Evolutionary conservation across 208 protist species (phyloP).

Genomic region (Phytomonas sp.): DNA sequence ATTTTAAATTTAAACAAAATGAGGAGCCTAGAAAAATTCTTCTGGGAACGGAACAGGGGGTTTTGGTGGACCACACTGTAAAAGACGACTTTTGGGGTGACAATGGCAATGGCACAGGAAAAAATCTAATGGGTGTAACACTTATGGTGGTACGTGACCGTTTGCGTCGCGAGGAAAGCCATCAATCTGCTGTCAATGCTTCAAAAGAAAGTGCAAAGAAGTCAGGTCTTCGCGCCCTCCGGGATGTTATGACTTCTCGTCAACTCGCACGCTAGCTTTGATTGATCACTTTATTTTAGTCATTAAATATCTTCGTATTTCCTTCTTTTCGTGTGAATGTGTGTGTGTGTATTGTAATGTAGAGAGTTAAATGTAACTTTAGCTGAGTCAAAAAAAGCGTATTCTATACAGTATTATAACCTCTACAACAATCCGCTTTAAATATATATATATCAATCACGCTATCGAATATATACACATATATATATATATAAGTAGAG

Average conservation of each 20-base stretch:
- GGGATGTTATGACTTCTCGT: background rate
- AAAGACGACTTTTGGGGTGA: slow-evolving; percentile 85
- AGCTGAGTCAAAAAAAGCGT: background rate
- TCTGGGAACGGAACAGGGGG: slow-evolving; percentile 43
- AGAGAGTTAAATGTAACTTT: background rate
- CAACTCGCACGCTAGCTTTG: background rate
- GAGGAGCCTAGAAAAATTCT: slow-evolving; percentile 40
- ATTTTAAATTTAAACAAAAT: slow-evolving; percentile 89
- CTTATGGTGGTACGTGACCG: slow-evolving; percentile 66
- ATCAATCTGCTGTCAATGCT: slow-evolving; percentile 3
- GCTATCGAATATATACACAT: background rate
- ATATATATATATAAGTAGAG: background rate
- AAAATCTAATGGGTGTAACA: slow-evolving; percentile 74
- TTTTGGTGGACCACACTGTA: slow-evolving; percentile 73
- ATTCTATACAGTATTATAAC: background rate
- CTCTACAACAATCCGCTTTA: background rate
- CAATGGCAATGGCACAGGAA: slow-evolving; percentile 68
- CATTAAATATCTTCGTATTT: background rate
- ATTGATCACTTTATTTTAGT: background rate
- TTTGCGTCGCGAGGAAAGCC: slow-evolving; percentile 27
- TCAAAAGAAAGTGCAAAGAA: background rate
- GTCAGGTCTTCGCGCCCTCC: background rate
- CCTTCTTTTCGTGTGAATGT: background rate
- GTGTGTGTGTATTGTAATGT: background rate
- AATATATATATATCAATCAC: background rate